Evolutionary conservation across 2,329 filamentous ascomycete genomes (phyloP), one percentile per base, ranked within the genome.

Genomic region (Podosphaera xanthii): DNA sequence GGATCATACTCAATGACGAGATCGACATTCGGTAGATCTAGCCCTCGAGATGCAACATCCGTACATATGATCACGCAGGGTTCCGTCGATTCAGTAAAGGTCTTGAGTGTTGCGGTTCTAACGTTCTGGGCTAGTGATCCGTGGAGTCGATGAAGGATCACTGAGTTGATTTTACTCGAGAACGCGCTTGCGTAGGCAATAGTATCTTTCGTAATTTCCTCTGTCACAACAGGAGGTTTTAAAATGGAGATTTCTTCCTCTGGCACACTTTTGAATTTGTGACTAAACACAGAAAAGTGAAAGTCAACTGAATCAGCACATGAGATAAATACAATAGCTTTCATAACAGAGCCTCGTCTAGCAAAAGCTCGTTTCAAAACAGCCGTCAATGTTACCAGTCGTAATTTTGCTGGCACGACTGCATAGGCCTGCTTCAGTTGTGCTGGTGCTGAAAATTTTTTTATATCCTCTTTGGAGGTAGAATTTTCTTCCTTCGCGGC

Each of bases 301-400:
- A 96, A 98, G 69, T 98, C 89, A 61, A 97, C 92, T 0, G 88
- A 92, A 70, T 98, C 92, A 30, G 92, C 90, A 67, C 92, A 98
- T 9, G 91, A 95, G 56, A 98, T 86, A 72, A 98, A 98, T 42
- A 98, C 77, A 61, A 98, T 96, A 31, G 86, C 87, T 71, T 98
- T 97, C 87, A 94, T 96, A 22, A 94, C 86, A 1, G 87, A 88
- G 0, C 89, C 91, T 70, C 86, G 87, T 22, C 90, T 80, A 60
- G 87, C 83, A 70, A 98, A 97, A 0, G 89, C 83, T 22, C 88
- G 83, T 69, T 91, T 94, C 60, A 98, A 75, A 38, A 90, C 79
- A 0, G 87, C 84, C 34, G 89, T 82, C 30, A 98, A 77, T 0
- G 91, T 90, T 2, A 98, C 91, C 2, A 98, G 75, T 38, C 92